Conservation (phyloP, 345 rosid genomes). For the Jatropha curcas region DNA sequence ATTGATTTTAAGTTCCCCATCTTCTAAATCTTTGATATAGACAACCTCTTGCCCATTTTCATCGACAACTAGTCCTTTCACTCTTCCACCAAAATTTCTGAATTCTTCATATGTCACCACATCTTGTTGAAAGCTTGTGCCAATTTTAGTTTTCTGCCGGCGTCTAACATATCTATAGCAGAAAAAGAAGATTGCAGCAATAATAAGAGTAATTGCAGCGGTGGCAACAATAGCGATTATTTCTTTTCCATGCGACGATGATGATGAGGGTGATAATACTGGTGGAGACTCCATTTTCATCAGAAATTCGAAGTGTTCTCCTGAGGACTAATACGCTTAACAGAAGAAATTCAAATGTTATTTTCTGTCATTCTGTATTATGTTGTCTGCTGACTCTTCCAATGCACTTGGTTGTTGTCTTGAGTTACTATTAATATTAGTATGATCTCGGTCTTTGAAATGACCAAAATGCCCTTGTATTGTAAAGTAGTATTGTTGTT, state of each 20-base stretch:
- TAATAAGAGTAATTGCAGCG: slow-evolving; percentile 28
- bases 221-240: slow-evolving; percentile 32
- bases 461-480: slow-evolving; percentile 14
- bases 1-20: slow-evolving; percentile 19
- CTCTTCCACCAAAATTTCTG: slow-evolving; percentile 33
- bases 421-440: too few relatives aligned
- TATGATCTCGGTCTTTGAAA: too few relatives aligned
- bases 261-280: neutral
- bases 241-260: slow-evolving; percentile 4
- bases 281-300: slow-evolving; percentile 7
- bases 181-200: slow-evolving; percentile 34
- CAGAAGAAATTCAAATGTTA: neutral
- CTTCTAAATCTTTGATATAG: slow-evolving; percentile 49
- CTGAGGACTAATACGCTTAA: neutral
- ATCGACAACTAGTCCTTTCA: slow-evolving; percentile 46
- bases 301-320: neutral
- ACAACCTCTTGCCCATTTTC: slow-evolving; percentile 56
- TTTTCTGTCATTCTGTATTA: neutral
- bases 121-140: slow-evolving; percentile 38
- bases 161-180: slow-evolving; percentile 16
- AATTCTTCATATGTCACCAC: slow-evolving; percentile 35
- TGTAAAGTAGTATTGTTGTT: too few relatives aligned
- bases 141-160: slow-evolving; percentile 7
- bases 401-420: slow-evolving; percentile 33
- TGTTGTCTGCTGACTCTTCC: slow-evolving; percentile 27